Base-by-base conservation (phyloP, 108 stramenopile genomes). In the Mayamaea pseudoterrestris region DNA sequence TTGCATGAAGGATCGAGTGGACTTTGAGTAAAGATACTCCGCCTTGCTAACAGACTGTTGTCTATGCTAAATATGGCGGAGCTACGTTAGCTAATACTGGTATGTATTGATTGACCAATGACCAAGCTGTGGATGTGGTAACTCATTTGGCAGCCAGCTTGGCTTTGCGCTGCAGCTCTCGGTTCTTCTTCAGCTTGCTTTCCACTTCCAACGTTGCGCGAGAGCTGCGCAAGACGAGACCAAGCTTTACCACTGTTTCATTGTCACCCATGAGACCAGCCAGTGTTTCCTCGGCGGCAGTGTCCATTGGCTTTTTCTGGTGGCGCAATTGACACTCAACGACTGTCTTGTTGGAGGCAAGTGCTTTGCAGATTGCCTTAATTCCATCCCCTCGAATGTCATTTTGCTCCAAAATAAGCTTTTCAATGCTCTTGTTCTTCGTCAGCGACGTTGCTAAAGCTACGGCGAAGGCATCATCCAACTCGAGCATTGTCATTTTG, bases 271-370 rank as follows among this genome's bases (percentile, higher is more conserved):
- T 16, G 20, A 65, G 35, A 2, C 11, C 37, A n/a, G 59, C 47
- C 0, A 71, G 6, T n/a, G 26, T 35, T 35, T 65, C 41, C 30
- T 71, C 69, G 27, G 60, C 63, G 4, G 58, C n/a, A 39, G 35
- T 49, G 1, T 44, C 13, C 31, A 60, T 56, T 8, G 43, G 58
- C 35, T 71, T 71, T 20, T 43, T 32, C 32, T 71, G 69, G 34
- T 71, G 69, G 2, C 69, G 69, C 6, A 63, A 41, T 44, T 71
- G 59, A 20, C 64, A 61, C 29, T 71, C 63, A 5, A 44, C 35
- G 18, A 71, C 36, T 16, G 59, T 27, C 11, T 22, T 35, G 35
- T 71, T 71, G 29, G 56, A 35, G 8, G 57, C 58, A 24, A 71
- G 30, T 7, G 61, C 55, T 3, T 30, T 30, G 18, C 64, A 12